phyloP scores from a whole-genome alignment of 1,284 basidiomycete species.

The Dichomitus squalens region DNA sequence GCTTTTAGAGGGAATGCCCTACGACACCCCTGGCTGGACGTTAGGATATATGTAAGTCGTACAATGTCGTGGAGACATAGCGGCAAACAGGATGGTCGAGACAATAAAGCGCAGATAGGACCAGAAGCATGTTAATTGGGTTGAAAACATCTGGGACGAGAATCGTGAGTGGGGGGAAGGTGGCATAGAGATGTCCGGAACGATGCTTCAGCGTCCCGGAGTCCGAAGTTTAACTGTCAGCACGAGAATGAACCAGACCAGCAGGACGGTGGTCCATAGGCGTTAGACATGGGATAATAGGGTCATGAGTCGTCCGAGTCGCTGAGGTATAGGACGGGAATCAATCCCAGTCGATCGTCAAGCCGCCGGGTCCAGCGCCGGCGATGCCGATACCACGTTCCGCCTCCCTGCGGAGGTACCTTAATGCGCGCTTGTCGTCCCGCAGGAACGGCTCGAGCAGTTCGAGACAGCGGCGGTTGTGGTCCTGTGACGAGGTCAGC shows the following conservation, averaged over 20 bases:
- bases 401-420: slow-evolving; percentile 80
- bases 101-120: not conserved
- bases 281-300: not conserved
- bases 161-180: not conserved
- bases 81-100: slow-evolving; percentile 1
- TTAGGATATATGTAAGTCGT: slow-evolving; percentile 18
- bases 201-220: slow-evolving; percentile 7
- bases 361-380: slow-evolving; percentile 57
- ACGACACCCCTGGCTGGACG: slow-evolving; percentile 25
- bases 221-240: slow-evolving; percentile 12
- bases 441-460: slow-evolving; percentile 74
- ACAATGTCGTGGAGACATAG: slow-evolving; percentile 14
- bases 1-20: slow-evolving; percentile 26
- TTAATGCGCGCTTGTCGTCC: slow-evolving; percentile 79
- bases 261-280: not conserved
- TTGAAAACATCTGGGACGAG: no score
- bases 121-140: not conserved
- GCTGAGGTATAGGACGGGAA: not conserved
- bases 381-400: slow-evolving; percentile 72
- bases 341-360: slow-evolving; percentile 78
- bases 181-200: not conserved
- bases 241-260: slow-evolving; percentile 2
- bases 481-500: slow-evolving; percentile 50
- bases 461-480: slow-evolving; percentile 81
- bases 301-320: not conserved